Evolutionary conservation across 768 basidiomycete species (phyloP), one percentile per base, ranked within the genome.

Genomic region (Lentinula detonsa): DNA sequence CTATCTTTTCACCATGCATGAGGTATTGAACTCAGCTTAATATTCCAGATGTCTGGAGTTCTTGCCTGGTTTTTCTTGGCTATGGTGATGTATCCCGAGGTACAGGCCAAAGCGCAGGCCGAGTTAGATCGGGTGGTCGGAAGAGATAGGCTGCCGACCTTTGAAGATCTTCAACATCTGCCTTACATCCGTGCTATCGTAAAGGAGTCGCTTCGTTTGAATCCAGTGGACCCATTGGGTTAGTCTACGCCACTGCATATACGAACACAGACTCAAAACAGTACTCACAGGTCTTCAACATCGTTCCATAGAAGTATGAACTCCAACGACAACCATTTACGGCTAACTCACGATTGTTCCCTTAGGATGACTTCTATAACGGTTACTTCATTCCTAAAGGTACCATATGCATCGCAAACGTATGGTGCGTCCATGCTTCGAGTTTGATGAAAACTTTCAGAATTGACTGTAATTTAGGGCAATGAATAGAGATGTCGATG

Each of bases 61-160:
- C 56, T 57, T 43, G 56, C 56, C 1, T 57, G 56, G 56, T 45
- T 61, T 33, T 48, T 63, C 7, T 31, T 65, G 15, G 61, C 63
- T 0, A 62, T 70, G 61, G 54, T 64, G 4, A 40, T 64, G 13
- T 53, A 67, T 55, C 70, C 70, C 0, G 61, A 70, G 13, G 63
- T 63, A 8, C 68, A 67, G 42, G 54, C 31, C 5, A 60, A 61
- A 31, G 68, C 67, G 3, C 70, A 66, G 49, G 60, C 23, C 11
- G 70, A 71, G 51, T 51, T 71, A 4, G 70, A 71, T 58, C 50
- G 48, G 1, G 65, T 67, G n/a, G 57, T 67, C 4, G 68, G 69
- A 11, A 28, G 57, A 16, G 61, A 66, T 13, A 56, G 66, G 1
- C 42, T 68, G 8, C 61, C 64, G 16, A 50, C 28, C 1, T 56